Conservation (phyloP, 176 grass and related monocot genomes). For the Puya raimondii region DNA sequence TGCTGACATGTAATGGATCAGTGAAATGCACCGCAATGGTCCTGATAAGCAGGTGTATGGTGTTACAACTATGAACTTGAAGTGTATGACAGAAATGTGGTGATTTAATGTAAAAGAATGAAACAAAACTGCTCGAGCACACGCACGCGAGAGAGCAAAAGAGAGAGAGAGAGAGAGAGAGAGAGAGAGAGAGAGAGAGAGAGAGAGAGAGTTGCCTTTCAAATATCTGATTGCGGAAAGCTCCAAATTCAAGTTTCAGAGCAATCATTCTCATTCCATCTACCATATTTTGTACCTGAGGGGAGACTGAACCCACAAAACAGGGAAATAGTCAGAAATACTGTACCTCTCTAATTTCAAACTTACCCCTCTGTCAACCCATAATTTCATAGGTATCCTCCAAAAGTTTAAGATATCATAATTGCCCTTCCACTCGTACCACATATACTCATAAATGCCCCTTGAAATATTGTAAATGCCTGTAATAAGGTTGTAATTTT, state of each 20-base stretch:
- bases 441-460: too few relatives aligned
- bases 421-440: too few relatives aligned
- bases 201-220: conserved; percentile 51
- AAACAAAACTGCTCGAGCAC: not conserved
- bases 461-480: too few relatives aligned
- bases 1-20: conserved; percentile 83
- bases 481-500: too few relatives aligned
- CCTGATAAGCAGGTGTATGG: conserved; percentile 29
- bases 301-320: conserved; percentile 45
- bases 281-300: conserved; percentile 76
- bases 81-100: not conserved
- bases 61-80: not conserved
- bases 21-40: conserved; percentile 97
- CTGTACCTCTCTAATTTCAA: not conserved
- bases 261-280: conserved; percentile 99
- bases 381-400: too few relatives aligned
- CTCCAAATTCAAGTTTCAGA: conserved; percentile 99
- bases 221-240: conserved; percentile 95
- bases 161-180: too few relatives aligned
- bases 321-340: conserved; percentile 19
- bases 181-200: not conserved
- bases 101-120: not conserved
- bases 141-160: too few relatives aligned
- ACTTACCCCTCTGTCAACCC: too few relatives aligned
- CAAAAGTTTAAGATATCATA: not conserved